Evolutionary conservation across 2,329 filamentous ascomycete species (phyloP), one percentile per base, ranked within the genome.

Genomic region (Pseudogymnoascus sp.): DNA sequence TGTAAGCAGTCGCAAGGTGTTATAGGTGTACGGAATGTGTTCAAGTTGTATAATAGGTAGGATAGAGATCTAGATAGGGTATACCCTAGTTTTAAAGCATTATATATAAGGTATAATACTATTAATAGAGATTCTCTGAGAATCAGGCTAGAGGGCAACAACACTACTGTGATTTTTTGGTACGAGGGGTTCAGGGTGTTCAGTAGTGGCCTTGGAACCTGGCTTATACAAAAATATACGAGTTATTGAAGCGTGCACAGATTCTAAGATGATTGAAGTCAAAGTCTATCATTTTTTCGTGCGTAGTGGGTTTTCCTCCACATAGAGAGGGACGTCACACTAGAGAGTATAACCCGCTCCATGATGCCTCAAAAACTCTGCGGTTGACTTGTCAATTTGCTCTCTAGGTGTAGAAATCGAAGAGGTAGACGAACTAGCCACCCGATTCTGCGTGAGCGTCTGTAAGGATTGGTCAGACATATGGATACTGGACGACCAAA

Each of bases 211-310:
- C 16, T 59, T 22, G 14, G 62, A 39, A 59, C 30, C 41, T 11
- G 20, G 58, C 33, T 63, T 43, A 61, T 59, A 57, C 38, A 61
- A 57, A 35, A 61, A 28, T n/a, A n/a, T n/a, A n/a, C n/a, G n/a
- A n/a, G n/a, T n/a, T n/a, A n/a, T n/a, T n/a, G n/a, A n/a, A n/a
- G n/a, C n/a, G n/a, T n/a, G n/a, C n/a, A n/a, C n/a, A n/a, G n/a
- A n/a, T n/a, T n/a, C n/a, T n/a, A n/a, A n/a, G n/a, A n/a, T n/a
- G n/a, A n/a, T n/a, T n/a, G n/a, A n/a, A n/a, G n/a, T n/a, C n/a
- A n/a, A n/a, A n/a, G n/a, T n/a, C n/a, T n/a, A n/a, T n/a, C n/a
- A n/a, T n/a, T n/a, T n/a, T n/a, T n/a, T n/a, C n/a, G n/a, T n/a
- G n/a, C n/a, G n/a, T n/a, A n/a, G n/a, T n/a, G n/a, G n/a, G n/a